Base-by-base conservation (phyloP, 1,139 yeast genomes). In the Pichia cactophila region DNA sequence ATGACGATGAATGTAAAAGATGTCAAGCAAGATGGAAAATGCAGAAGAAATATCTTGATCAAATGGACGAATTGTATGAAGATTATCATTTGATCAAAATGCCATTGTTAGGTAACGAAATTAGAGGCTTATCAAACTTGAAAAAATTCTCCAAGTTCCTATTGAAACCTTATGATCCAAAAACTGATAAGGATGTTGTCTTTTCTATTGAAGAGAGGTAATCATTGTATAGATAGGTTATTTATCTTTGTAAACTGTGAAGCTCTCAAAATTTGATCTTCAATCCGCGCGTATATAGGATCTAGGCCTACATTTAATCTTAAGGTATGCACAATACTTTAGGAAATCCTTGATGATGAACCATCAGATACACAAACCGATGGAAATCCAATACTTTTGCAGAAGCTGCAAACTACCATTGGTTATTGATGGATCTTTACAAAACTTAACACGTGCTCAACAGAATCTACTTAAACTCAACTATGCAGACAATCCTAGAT, bases 1-100 rank as follows among this genome's bases (percentile, higher is more conserved):
- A 83, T 48, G 83, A 78, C 56, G 81, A 73, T 48, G 75, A 78
- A 56, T 92, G 98, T 70, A 85, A 81, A 64, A 83, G 97, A 69
- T 92, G 98, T 69, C 83, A 78, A 56, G 80, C 96, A 16, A 85
- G 98, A 70, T 83, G 95, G 83, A 86, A 86, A 70, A 89, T 92
- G 95, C 98, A 92, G 70, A 84, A 78, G 70, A 92, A 92, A 69
- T 92, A 92, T 64, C 75, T 90, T 63, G 95, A 85, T 62, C 97
- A 92, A 72, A 90, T 92, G 83, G 86, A 78, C 57, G 98, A 92
- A 67, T 75, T 92, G 54, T 92, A 92, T 63, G 77, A 72, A 60
- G 97, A 92, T 68, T 92, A 92, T 73, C 97, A 92, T 64, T 76
- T 92, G 59, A 94, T 92, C 31, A 89, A 88, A 70, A 86, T 92